Evolutionary conservation across 2,329 filamentous ascomycete genomes (phyloP).

Genomic region (Fusarium incarnatum): DNA sequence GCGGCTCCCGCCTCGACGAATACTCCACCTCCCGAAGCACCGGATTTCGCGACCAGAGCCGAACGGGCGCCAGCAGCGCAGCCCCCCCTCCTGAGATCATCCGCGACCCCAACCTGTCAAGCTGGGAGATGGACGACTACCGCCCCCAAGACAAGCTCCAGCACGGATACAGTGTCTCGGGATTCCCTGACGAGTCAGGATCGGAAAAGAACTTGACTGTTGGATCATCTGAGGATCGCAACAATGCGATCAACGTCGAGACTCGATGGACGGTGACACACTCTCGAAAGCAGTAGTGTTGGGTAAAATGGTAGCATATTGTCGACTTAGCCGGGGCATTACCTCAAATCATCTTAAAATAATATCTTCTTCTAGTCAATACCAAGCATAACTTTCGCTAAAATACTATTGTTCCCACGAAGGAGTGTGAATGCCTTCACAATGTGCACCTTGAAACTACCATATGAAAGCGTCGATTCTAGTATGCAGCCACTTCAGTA

Average conservation of each 20-base stretch:
- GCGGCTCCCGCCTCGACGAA: slow-evolving; percentile 47
- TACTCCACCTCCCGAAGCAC: slow-evolving; percentile 40
- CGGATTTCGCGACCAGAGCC: slow-evolving; percentile 37
- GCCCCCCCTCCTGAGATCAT: not conserved
- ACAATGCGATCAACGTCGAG: slow-evolving; percentile 40
- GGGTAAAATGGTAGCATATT: not conserved
- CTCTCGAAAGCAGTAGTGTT: not conserved
- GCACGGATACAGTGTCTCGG: slow-evolving; percentile 21
- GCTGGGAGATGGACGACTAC: slow-evolving; percentile 46
- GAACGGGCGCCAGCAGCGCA: slow-evolving; percentile 28
- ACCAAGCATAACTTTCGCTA: not conserved
- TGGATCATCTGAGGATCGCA: slow-evolving; percentile 9
- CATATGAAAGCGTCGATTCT: not conserved
- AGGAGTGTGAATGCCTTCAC: not conserved
- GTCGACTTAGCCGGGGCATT: slow-evolving; percentile 2
- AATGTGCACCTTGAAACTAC: fast-evolving
- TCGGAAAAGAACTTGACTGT: slow-evolving; percentile 45
- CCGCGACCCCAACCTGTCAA: slow-evolving; percentile 25
- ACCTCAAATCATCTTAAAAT: not conserved
- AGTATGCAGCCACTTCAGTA: not conserved
- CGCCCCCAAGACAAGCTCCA: slow-evolving; percentile 23
- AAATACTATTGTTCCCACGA: not conserved
- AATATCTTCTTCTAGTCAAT: slow-evolving; percentile 8
- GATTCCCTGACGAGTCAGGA: slow-evolving; percentile 37
- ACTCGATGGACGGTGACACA: slow-evolving; percentile 43